Evolutionary conservation across 2,329 filamentous ascomycete genomes (phyloP), one percentile per base, ranked within the genome.

Genomic region (Fusarium brachygibbosum): DNA sequence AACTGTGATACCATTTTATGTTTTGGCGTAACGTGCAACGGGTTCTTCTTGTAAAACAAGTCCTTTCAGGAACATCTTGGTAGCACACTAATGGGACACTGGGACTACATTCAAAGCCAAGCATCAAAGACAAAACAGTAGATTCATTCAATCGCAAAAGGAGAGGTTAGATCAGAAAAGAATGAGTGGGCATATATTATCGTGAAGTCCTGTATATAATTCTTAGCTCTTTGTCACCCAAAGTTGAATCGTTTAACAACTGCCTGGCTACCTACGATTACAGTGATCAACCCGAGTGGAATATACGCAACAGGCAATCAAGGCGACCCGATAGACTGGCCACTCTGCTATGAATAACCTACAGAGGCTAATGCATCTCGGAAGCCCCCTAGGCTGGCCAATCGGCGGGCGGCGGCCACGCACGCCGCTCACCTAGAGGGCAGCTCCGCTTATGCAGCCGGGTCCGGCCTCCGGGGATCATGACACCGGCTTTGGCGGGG

Each of bases 381-480:
- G 52, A 44, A 62, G 21, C n/a, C 49, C 31, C 34, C 31, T 13
- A 45, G 45, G 28, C 46, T 55, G 51, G 49, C 72, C 72, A 75
- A 74, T 74, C 58, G 69, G 62, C 48, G 64, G 34, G 25, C 56
- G 54, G 55, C 58, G 54, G 72, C 60, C 53, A 54, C 56, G 53
- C 70, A 74, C 60, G 64, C 68, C 66, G 59, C 34, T 61, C 66
- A 58, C 63, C 68, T 52, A 60, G 56, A 64, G 31, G 67, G 63
- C 60, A 66, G 62, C 58, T 70, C 73, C 71, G 68, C 68, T 58
- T 49, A 55, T 50, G 49, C 56, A 63, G 62, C 74, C 72, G 70
- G 71, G 58, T 52, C 69, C 74, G 65, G 63, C 66, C 57, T 52
- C 69, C 74, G 70, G 68, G 64, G 53, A 42, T 59, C 57, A 42